These are phyloP conservation scores for Pseudodiploospora longispora DNA, from an alignment of 2,329 filamentous ascomycete species.

Conservation along the genomic window DNA sequence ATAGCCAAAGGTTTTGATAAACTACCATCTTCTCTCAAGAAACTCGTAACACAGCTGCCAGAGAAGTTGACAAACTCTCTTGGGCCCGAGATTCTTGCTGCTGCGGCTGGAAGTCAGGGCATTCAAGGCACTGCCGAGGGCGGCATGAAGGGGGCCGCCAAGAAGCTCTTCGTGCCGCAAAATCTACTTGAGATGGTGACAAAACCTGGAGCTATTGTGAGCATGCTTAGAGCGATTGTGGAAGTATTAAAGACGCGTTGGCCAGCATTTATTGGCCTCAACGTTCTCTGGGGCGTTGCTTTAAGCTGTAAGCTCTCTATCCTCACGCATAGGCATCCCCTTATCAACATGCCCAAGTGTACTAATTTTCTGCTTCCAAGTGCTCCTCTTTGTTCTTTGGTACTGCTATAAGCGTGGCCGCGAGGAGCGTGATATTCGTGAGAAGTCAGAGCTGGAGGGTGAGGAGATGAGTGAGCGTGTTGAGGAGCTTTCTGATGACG, in stretches of 20 bases:
- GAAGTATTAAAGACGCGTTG: slow-evolving; percentile 80
- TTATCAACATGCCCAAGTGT: slow-evolving; percentile 1
- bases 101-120: slow-evolving; percentile 66
- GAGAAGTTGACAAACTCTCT: slow-evolving; percentile 69
- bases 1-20: slow-evolving; percentile 53
- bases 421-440: slow-evolving; percentile 68
- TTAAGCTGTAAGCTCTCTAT: slow-evolving; percentile 60
- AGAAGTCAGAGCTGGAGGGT: slow-evolving; percentile 30
- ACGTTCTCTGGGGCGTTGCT: slow-evolving; percentile 82
- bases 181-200: slow-evolving; percentile 73
- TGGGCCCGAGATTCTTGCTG: slow-evolving; percentile 75
- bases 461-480: slow-evolving; percentile 29
- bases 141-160: slow-evolving; percentile 53
- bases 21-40: slow-evolving; percentile 73
- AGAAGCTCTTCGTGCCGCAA: slow-evolving; percentile 61
- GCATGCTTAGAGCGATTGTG: slow-evolving; percentile 83
- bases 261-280: slow-evolving; percentile 85
- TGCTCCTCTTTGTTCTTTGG: slow-evolving; percentile 91
- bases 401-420: slow-evolving; percentile 95
- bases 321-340: neutral
- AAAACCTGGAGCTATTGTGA: slow-evolving; percentile 78
- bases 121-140: slow-evolving; percentile 46
- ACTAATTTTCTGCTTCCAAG: slow-evolving; percentile 30
- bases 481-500: slow-evolving; percentile 44
- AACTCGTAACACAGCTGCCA: slow-evolving; percentile 76